Percentiles rank a stretch among this genome's conserved stretches.
Evolutionary conservation across 768 basidiomycete genomes (phyloP).

Genomic region (Lactarius akahatsu): DNA sequence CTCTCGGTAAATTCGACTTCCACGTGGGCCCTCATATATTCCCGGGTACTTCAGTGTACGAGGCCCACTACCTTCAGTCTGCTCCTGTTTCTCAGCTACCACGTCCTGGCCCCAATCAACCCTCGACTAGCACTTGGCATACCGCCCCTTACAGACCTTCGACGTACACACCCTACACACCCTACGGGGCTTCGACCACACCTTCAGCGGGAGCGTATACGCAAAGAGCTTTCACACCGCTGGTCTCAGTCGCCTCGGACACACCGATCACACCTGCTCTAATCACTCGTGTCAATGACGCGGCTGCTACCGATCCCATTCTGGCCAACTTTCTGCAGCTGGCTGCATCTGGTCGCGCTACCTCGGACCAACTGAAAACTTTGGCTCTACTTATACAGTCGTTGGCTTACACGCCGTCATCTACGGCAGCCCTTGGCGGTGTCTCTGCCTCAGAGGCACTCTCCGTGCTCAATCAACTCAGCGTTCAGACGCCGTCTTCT

Average conservation of each 20-base stretch:
- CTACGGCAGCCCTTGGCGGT: neutral
- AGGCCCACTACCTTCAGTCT: constrained; percentile 62
- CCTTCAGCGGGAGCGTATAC: constrained; percentile 7
- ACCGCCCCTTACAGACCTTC: constrained; percentile 22
- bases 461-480: constrained; percentile 16
- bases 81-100: constrained; percentile 30
- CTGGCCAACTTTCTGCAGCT: constrained; percentile 64
- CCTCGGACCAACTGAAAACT: constrained; percentile 61
- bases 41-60: constrained; percentile 63
- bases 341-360: constrained; percentile 61
- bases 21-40: constrained; percentile 77
- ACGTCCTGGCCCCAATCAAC: constrained; percentile 31
- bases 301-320: constrained; percentile 65
- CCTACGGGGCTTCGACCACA: constrained; percentile 1
- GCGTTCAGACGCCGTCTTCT: constrained; percentile 10
- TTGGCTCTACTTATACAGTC: constrained; percentile 75
- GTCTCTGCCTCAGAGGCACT: constrained; percentile 13
- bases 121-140: constrained; percentile 30
- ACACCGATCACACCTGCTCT: constrained; percentile 55
- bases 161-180: constrained; percentile 15
- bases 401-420: constrained; percentile 41
- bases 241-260: constrained; percentile 45
- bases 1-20: constrained; percentile 65
- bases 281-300: constrained; percentile 62
- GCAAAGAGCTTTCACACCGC: constrained; percentile 39